Evolutionary conservation across 1,139 yeast species (phyloP), one percentile per base, ranked within the genome.

Genomic region (Trichomonascaceae sp.): DNA sequence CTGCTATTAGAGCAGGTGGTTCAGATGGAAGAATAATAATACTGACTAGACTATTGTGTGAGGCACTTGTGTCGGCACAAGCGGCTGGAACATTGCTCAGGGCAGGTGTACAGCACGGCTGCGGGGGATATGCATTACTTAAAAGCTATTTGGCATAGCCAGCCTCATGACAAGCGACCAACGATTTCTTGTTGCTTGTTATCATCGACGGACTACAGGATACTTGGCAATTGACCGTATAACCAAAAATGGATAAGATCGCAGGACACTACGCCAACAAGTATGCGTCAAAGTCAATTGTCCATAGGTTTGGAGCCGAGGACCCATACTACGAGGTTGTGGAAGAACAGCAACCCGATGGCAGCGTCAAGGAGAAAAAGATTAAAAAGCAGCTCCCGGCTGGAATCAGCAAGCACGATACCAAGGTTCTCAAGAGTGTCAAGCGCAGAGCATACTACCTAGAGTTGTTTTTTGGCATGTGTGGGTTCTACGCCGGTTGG

Each of bases 401-500:
- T 8, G 71, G 72, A 18, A 60, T 78, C 13, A 72, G 79, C 0
- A 49, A 51, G 9, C 51, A 68, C 27, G 89, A 79, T 45, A 57
- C 63, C 36, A 60, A 62, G 35, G 56, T 76, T 2, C 54, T 79
- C 42, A 62, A 64, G 35, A 61, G 67, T 13, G 74, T 77, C 26
- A 66, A 73, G 46, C 60, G 72, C 32, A 62, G 71, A 37, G 87
- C 62, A 2, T 76, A 77, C 49, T 61, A 74, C 33, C 56, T 77
- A 42, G 93, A 80, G 49, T 64, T 76, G 50, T 66, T 68, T 38
- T 68, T 78, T 51, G 65, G 69, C 37, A 38, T 76, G 30, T 71
- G 79, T 50, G 89, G 92, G 1, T 49, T 74, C 17, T 58, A 81
- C 30, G 48, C 76, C 26, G 93, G 93, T 2, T 76, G 84, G 79